Evolutionary conservation across 1,284 basidiomycete species (phyloP).

Genomic region (Jaminaea rosea): DNA sequence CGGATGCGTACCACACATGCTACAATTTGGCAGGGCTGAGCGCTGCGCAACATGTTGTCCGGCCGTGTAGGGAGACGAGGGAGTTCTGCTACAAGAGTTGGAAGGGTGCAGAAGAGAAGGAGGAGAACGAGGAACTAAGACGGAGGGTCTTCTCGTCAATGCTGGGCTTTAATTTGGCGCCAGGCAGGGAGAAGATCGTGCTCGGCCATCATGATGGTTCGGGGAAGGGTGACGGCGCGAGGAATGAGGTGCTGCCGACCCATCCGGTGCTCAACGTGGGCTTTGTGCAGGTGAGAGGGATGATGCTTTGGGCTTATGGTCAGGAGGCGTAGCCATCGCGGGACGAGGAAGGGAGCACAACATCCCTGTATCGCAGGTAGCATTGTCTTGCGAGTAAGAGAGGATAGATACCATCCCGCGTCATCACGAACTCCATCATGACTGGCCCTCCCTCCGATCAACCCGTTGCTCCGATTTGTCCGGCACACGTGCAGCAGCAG

Average conservation of each 20-base stretch:
- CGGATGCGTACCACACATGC: conserved; percentile 46
- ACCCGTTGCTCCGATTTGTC: no score
- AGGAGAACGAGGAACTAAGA: conserved; percentile 4
- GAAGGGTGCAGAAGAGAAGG: not conserved
- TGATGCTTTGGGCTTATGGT: conserved; percentile 36
- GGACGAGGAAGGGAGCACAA: no score
- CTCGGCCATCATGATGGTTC: no score
- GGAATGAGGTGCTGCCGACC: conserved; percentile 25
- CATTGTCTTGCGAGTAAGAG: no score
- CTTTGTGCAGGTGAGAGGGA: conserved; percentile 21
- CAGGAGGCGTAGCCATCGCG: conserved; percentile 2
- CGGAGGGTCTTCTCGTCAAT: not conserved
- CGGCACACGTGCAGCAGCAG: no score
- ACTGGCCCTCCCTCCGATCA: no score
- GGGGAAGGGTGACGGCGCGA: no score
- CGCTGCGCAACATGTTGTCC: conserved; percentile 32
- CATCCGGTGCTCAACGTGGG: conserved; percentile 39
- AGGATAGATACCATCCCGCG: no score
- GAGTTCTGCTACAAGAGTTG: conserved; percentile 3
- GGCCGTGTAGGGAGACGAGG: conserved; percentile 10
- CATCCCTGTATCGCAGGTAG: no score
- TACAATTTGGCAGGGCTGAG: conserved; percentile 44
- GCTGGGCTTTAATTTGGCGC: conserved; percentile 6
- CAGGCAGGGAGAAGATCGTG: conserved; percentile 8
- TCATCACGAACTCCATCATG: no score